A percentile compares a stretch with the other conserved stretches of the same genome.
Evolutionary conservation across 148 eudicot species (phyloP).

Genomic region (Silene uniflora): DNA sequence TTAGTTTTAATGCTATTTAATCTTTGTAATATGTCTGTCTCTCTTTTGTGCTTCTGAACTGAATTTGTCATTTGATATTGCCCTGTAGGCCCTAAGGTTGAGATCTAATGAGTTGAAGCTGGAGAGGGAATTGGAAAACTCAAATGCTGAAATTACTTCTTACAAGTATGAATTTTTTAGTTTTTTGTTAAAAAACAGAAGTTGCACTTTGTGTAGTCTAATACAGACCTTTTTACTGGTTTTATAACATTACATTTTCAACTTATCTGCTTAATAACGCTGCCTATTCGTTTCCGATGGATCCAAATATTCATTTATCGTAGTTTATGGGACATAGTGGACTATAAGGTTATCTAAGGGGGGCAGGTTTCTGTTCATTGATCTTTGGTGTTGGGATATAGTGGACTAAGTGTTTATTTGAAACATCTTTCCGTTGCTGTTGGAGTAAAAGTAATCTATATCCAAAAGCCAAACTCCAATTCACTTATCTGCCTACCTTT

Average conservation of each 20-base stretch:
- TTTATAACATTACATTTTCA: not conserved
- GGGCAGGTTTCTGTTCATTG: too few relatives aligned
- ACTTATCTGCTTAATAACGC: not conserved
- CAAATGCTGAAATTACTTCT: constrained; percentile 69
- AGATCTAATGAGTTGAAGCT: constrained; percentile 89
- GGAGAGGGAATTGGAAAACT: constrained; percentile 79
- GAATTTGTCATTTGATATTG: constrained; percentile 1
- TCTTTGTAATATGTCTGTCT: not conserved
- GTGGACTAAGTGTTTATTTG: too few relatives aligned
- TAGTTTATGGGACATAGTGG: too few relatives aligned
- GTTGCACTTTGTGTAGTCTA: not conserved
- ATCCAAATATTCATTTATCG: too few relatives aligned
- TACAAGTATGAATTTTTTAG: constrained; percentile 48
- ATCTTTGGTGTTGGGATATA: too few relatives aligned
- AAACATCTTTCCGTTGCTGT: too few relatives aligned
- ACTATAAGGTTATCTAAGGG: too few relatives aligned
- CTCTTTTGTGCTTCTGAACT: constrained; percentile 7
- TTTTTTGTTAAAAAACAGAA: constrained; percentile 1
- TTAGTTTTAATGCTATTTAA: not conserved
- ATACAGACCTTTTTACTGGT: not conserved
- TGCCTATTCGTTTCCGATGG: not conserved
- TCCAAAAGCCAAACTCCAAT: too few relatives aligned
- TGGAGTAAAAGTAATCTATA: too few relatives aligned
- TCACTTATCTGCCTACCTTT: too few relatives aligned
- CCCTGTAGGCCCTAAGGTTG: constrained; percentile 71